Evolutionary conservation across 306 rosid genomes (phyloP).

Genomic region (Dicorynia guianensis): DNA sequence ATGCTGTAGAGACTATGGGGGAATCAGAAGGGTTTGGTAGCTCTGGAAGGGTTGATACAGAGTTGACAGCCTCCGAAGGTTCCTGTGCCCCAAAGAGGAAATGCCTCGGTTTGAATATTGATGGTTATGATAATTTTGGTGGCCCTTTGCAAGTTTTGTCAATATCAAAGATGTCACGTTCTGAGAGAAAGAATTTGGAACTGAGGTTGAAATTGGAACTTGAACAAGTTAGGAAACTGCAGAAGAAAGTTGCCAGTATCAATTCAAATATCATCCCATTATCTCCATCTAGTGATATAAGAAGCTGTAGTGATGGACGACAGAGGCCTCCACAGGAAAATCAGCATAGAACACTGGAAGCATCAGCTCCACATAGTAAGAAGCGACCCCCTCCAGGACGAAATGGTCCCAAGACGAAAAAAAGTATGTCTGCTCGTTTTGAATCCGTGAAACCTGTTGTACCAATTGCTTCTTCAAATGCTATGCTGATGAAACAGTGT

Average conservation of each 20-base stretch:
- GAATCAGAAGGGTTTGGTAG: slow-evolving; percentile 93
- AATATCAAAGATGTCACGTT: slow-evolving; percentile 62
- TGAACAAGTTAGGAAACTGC: slow-evolving; percentile 71
- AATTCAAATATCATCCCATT: slow-evolving; percentile 47
- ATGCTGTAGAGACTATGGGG: slow-evolving; percentile 87
- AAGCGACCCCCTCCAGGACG: slow-evolving; percentile 67
- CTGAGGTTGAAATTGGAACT: slow-evolving; percentile 75
- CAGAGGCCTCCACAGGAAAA: slow-evolving; percentile 61
- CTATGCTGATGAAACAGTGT: slow-evolving; percentile 66
- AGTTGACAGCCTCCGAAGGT: slow-evolving; percentile 61
- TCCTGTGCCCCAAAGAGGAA: slow-evolving; percentile 75
- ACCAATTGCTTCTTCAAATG: slow-evolving; percentile 51
- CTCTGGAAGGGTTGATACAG: slow-evolving; percentile 72
- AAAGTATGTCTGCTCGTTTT: slow-evolving; percentile 51
- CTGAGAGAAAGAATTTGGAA: slow-evolving; percentile 77
- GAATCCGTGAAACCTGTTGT: slow-evolving; percentile 55
- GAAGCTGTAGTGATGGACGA: slow-evolving; percentile 69
- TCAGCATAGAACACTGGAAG: slow-evolving; percentile 45
- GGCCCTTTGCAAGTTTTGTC: slow-evolving; percentile 66
- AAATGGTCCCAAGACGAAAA: slow-evolving; percentile 63
- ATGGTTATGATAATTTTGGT: slow-evolving; percentile 62
- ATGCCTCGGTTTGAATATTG: slow-evolving; percentile 55
- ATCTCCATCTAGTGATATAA: slow-evolving; percentile 71
- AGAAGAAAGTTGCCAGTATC: slow-evolving; percentile 59
- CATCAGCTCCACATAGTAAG: slow-evolving; percentile 57